Percentiles rank a stretch among this genome's conserved stretches.
These are phyloP conservation scores for Yamadazyma oceani DNA, from an alignment of 1,139 yeast species.

Conservation along the genomic window DNA sequence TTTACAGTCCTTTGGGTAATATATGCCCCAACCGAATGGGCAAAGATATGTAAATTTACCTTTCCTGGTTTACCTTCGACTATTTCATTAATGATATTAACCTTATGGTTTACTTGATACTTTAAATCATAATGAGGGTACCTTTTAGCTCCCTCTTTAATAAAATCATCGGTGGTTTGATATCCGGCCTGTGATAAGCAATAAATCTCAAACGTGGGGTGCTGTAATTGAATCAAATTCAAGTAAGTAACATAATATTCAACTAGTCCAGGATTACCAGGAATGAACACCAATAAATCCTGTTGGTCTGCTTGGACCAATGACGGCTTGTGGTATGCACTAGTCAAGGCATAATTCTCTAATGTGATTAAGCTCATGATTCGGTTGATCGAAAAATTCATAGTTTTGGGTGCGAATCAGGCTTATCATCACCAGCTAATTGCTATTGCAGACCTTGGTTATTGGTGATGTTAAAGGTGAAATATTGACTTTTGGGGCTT, in stretches of 20 bases:
- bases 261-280: slow-evolving; percentile 70
- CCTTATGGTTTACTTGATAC: slow-evolving; percentile 54
- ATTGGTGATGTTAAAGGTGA: slow-evolving; percentile 10
- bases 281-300: slow-evolving; percentile 50
- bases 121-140: slow-evolving; percentile 36
- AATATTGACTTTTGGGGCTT: slow-evolving; percentile 7
- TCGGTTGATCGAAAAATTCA: not conserved
- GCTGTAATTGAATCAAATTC: slow-evolving; percentile 37
- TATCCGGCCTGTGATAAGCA: slow-evolving; percentile 60
- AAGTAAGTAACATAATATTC: slow-evolving; percentile 57
- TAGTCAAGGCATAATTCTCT: slow-evolving; percentile 25
- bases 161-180: slow-evolving; percentile 28
- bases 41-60: slow-evolving; percentile 46
- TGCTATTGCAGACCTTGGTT: slow-evolving; percentile 1
- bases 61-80: slow-evolving; percentile 16
- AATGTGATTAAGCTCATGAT: slow-evolving; percentile 17
- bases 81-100: slow-evolving; percentile 34
- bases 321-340: slow-evolving; percentile 26
- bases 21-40: slow-evolving; percentile 67
- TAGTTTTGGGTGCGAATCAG: slow-evolving; percentile 2
- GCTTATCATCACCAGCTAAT: not conserved
- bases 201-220: slow-evolving; percentile 49
- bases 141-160: slow-evolving; percentile 9
- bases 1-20: slow-evolving; percentile 51
- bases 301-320: slow-evolving; percentile 6